These are phyloP conservation scores for Linnemannia hyalina DNA, from an alignment of 192 early-diverging fungal species.

Conservation along the genomic window DNA sequence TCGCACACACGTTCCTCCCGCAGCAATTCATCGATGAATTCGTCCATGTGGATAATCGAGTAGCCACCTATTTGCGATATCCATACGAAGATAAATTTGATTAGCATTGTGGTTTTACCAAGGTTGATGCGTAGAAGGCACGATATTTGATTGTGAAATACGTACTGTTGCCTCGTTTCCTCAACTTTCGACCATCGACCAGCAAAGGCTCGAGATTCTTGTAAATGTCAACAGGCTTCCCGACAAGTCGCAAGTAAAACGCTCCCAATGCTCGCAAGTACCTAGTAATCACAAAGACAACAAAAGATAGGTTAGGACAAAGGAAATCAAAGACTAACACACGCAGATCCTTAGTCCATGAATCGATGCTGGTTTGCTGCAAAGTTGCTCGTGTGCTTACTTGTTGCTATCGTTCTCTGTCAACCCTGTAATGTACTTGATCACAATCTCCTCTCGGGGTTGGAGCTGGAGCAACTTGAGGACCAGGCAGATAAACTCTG, in stretches of 20 bases:
- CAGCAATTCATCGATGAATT: slow-evolving; percentile 91
- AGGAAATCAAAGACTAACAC: background rate
- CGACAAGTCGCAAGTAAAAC: slow-evolving; percentile 90
- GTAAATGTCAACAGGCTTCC: slow-evolving; percentile 84
- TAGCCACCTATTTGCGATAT: slow-evolving; percentile 29
- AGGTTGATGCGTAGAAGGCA: background rate
- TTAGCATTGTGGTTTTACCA: background rate
- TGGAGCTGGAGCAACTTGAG: slow-evolving; percentile 95
- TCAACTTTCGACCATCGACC: slow-evolving; percentile 88
- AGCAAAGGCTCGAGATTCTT: slow-evolving; percentile 87
- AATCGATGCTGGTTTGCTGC: background rate
- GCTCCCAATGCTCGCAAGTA: slow-evolving; percentile 91
- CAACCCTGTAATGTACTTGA: slow-evolving; percentile 77
- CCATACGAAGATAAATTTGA: background rate
- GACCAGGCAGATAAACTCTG: slow-evolving; percentile 90
- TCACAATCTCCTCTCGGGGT: slow-evolving; percentile 88
- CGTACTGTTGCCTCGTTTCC: slow-evolving; percentile 66
- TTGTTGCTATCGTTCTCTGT: slow-evolving; percentile 50
- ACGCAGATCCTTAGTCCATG: too few relatives aligned
- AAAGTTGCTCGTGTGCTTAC: background rate
- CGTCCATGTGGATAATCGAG: slow-evolving; percentile 82
- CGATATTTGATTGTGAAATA: background rate
- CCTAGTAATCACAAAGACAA: slow-evolving; percentile 30
- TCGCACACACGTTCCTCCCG: slow-evolving; percentile 86
- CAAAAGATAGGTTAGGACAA: background rate